Conservation (phyloP, 2,329 filamentous ascomycete genomes). For the Talaromyces pinophilus region DNA sequence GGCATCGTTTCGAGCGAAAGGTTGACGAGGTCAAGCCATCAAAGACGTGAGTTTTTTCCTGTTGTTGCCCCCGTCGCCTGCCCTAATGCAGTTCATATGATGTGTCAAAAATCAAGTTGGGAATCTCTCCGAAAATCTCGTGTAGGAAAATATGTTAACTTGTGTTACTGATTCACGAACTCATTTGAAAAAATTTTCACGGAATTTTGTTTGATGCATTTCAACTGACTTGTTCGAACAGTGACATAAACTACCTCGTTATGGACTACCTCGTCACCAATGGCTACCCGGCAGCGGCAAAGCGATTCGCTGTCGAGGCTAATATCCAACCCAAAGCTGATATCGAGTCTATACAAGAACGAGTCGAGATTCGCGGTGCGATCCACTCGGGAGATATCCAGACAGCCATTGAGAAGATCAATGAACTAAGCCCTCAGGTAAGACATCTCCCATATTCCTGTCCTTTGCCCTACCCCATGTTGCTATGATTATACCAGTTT, state of each 20-base stretch:
- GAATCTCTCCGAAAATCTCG: constrained; percentile 98
- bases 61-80: constrained; percentile 10
- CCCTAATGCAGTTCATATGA: constrained; percentile 59
- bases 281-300: constrained; percentile 88
- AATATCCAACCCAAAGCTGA: constrained; percentile 77
- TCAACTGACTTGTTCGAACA: constrained; percentile 47
- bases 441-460: constrained; percentile 37
- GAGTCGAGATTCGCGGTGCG: constrained; percentile 79
- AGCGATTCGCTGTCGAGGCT: constrained; percentile 90
- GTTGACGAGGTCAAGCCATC: constrained; percentile 81
- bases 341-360: constrained; percentile 69
- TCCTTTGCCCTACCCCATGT: constrained; percentile 27
- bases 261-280: constrained; percentile 97
- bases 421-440: constrained; percentile 90
- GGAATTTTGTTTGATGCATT: constrained; percentile 8
- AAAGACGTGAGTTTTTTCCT: constrained; percentile 71
- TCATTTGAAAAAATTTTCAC: background rate
- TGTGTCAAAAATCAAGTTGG: constrained; percentile 84
- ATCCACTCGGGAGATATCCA: constrained; percentile 87
- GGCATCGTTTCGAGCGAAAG: constrained; percentile 75
- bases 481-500: constrained; percentile 95
- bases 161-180: constrained; percentile 64
- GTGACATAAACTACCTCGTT: constrained; percentile 92
- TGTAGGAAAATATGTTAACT: constrained; percentile 89
- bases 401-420: constrained; percentile 79